Conservation (phyloP, 371 early-diverging fungal species). For the Apophysomyces sp. region DNA sequence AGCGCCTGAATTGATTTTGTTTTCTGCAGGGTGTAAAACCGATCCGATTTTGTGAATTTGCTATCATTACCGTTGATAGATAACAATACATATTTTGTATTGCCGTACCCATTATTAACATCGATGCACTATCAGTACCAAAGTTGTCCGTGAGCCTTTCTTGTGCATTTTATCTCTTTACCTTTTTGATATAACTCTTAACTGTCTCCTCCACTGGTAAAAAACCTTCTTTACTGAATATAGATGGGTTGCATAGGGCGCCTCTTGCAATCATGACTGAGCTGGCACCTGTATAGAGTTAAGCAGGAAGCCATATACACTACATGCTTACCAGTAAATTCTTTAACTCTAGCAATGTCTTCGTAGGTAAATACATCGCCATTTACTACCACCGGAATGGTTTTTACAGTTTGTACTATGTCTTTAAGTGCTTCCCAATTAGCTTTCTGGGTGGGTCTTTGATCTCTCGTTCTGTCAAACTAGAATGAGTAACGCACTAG, state of each 20-base stretch:
- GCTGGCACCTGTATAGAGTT: constrained; percentile 35
- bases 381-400: constrained; percentile 89
- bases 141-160: background rate
- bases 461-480: constrained; percentile 56
- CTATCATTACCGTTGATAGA: constrained; percentile 72
- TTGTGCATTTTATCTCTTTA: constrained; percentile 10
- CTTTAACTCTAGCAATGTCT: constrained; percentile 62
- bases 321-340: constrained; percentile 40
- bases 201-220: constrained; percentile 57
- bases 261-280: constrained; percentile 92
- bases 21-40: constrained; percentile 46
- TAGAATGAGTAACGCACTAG: background rate
- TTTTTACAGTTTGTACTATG: constrained; percentile 60
- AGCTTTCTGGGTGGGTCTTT: constrained; percentile 75
- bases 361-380: constrained; percentile 79
- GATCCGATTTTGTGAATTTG: constrained; percentile 43
- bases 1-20: constrained; percentile 52
- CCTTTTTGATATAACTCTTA: constrained; percentile 64
- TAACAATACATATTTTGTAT: constrained; percentile 87
- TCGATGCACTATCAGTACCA: constrained; percentile 35
- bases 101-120: constrained; percentile 72
- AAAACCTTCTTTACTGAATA: constrained; percentile 71
- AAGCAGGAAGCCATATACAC: background rate
- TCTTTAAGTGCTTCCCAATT: constrained; percentile 83
- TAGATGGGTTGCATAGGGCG: constrained; percentile 80